A percentile compares a stretch with the other conserved stretches of the same genome.
phyloP scores from a whole-genome alignment of 2,329 filamentous ascomycete genomes.

The Cladosporium velox region DNA sequence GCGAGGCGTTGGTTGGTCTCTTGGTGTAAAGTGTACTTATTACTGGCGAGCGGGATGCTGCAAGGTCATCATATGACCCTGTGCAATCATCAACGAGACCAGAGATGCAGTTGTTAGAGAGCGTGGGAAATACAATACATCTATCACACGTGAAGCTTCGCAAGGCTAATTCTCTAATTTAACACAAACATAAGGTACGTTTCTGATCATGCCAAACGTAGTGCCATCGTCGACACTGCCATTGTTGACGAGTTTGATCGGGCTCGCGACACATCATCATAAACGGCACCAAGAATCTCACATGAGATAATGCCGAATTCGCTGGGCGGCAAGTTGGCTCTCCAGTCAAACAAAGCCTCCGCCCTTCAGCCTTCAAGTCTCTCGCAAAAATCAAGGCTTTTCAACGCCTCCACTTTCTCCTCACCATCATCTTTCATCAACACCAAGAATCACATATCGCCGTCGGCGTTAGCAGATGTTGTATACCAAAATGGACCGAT shows the following conservation, averaged over 20 bases:
- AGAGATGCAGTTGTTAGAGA: neutral
- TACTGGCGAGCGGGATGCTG: neutral
- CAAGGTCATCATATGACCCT: neutral
- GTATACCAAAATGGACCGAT: slow-evolving; percentile 3
- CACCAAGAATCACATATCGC: neutral
- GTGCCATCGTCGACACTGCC: neutral
- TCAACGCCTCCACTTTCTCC: neutral
- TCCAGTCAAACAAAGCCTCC: neutral
- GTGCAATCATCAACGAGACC: neutral
- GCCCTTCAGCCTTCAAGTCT: neutral
- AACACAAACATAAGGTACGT: neutral
- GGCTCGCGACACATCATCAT: neutral
- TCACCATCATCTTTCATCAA: neutral
- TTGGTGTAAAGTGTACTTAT: slow-evolving; percentile 13
- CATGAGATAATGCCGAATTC: neutral
- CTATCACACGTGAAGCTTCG: neutral
- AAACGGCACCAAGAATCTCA: neutral
- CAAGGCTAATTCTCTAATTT: neutral
- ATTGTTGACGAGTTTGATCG: neutral
- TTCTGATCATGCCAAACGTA: neutral
- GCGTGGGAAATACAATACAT: neutral
- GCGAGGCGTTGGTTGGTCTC: slow-evolving; percentile 31
- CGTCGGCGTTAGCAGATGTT: slow-evolving; percentile 16
- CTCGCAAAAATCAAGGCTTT: neutral
- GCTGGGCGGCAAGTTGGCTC: neutral